Base-by-base conservation (phyloP, 495 filamentous ascomycete species). In the Aspergillus cristatus region DNA sequence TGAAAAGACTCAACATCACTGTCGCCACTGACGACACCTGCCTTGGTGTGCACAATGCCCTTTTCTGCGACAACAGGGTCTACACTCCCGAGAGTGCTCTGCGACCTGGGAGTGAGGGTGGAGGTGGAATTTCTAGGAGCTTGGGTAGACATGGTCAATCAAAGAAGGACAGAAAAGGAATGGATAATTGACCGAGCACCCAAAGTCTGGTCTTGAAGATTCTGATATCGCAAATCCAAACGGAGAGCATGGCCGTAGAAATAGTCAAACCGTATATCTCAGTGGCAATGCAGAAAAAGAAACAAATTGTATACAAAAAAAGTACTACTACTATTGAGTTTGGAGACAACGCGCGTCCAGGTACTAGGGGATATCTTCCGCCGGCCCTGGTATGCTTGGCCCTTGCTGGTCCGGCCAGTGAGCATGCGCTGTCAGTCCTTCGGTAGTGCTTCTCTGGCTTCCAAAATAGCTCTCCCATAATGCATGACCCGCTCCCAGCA, bases 351-450 rank as follows among this genome's bases (percentile, higher is more conserved):
- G 37, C 37, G 37, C 37, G 37, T 39, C 20, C 37, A 39, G 20
- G 25, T 17, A 25, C 28, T 11, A n/a, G 13, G 28, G 28, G 13
- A 12, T 30, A n/a, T 30, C 28, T n/a, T 12, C 28, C 13, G 37
- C 24, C 17, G 28, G 20, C 10, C 13, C 26, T 39, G 37, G 37
- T 32, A 39, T 39, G 37, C 28, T 30, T 39, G 37, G 37, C 37
- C 37, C 37, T 39, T 39, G 37, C 37, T 39, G 35, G 14, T 30
- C 7, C 17, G 17, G 20, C 16, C 28, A 14, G 12, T 17, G 29
- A 6, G 34, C 17, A 25, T 46, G n/a, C 28, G 39, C 24, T 33
- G 28, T 38, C 41, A 22, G 42, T 34, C 26, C 8, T 47, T 37
- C 36, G 39, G 33, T 41, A 15, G 34, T 44, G 7, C 24, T 36